Base-by-base conservation (phyloP, 2,329 filamentous ascomycete genomes). In the Talaromyces verruculosus region DNA sequence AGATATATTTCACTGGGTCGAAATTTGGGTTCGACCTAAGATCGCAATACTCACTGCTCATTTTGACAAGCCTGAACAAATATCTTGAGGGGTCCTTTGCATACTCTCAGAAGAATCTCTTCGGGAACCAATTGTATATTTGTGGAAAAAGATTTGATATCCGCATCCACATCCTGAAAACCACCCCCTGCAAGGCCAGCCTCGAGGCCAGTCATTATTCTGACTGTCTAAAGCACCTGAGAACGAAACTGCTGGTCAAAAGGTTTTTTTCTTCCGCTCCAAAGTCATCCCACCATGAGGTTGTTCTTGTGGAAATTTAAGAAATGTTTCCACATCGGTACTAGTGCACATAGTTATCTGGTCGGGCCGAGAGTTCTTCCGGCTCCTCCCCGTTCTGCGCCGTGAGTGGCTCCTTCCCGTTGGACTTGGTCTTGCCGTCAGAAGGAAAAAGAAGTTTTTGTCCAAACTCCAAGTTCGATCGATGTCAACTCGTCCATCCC, bases 371-470 rank as follows among this genome's bases (percentile, higher is more conserved):
- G 35, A 63, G 41, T 63, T 68, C 59, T 67, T 68, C 67, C 67
- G n/a, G 63, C 45, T 39, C 35, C 37, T 47, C 49, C 49, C 61
- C 49, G 61, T n/a, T 43, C 53, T 57, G 53, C 13, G 37, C 37
- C 19, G 35, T 60, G 39, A 45, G 37, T 60, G 57, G 57, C 57
- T 60, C 37, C 17, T 60, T 60, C 39, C 39, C 19, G n/a, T 39
- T 10, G 11, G 49, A 10, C 35, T 37, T 47, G 22, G 22, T 28
- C 59, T 67, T 64, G 59, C 64, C 63, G 71, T 77, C 76, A 77
- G 60, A 62, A 60, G 39, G 75, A 72, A 74, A 75, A 72, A 74
- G 75, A 77, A 78, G 74, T 78, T 78, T 77, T 78, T 77, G 73
- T 63, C 60, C 28, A 25, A 57, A 47, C n/a, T 41, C 30, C 33